Conservation (phyloP, 2,329 filamentous ascomycete genomes). For the Microdochium paspali region DNA sequence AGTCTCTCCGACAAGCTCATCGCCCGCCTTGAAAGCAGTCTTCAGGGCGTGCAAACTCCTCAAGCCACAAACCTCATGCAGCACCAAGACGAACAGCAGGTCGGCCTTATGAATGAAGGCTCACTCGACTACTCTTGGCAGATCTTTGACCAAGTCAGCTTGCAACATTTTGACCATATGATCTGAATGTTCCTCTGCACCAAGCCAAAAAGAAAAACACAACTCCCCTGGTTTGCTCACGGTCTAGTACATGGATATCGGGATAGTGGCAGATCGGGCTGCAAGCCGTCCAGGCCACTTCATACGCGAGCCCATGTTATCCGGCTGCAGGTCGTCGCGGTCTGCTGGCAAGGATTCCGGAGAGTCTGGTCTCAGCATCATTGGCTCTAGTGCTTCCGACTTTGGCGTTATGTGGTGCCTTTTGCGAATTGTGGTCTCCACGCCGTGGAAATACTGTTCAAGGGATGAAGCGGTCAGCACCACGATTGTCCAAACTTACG, state of each 20-base stretch:
- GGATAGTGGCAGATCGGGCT: conserved; percentile 4
- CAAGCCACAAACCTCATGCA: conserved; percentile 3
- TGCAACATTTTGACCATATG: conserved; percentile 8
- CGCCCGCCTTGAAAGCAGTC: conserved; percentile 14
- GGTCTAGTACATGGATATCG: conserved; percentile 1
- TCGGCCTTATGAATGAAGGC: not conserved
- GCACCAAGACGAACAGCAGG: not conserved
- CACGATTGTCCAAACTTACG: too few relatives aligned
- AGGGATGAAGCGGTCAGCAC: too few relatives aligned
- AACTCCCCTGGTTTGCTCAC: too few relatives aligned
- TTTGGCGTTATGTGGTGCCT: not conserved
- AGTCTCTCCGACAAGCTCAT: conserved; percentile 14
- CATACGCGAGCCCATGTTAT: conserved; percentile 10
- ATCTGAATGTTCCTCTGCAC: not conserved
- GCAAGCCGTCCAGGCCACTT: not conserved
- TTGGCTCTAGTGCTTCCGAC: not conserved
- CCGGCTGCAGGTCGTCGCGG: conserved; percentile 7
- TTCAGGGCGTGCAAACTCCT: conserved; percentile 14
- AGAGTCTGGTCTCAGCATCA: not conserved
- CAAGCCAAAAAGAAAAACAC: not conserved
- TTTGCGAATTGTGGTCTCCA: not conserved
- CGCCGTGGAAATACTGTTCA: not conserved
- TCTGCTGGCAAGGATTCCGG: conserved; percentile 1
- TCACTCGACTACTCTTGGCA: conserved; percentile 14
- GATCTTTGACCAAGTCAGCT: conserved; percentile 15